These are phyloP conservation scores for Panicum virgatum DNA, from an alignment of 202 grass and related monocot species.

Conservation along the genomic window DNA sequence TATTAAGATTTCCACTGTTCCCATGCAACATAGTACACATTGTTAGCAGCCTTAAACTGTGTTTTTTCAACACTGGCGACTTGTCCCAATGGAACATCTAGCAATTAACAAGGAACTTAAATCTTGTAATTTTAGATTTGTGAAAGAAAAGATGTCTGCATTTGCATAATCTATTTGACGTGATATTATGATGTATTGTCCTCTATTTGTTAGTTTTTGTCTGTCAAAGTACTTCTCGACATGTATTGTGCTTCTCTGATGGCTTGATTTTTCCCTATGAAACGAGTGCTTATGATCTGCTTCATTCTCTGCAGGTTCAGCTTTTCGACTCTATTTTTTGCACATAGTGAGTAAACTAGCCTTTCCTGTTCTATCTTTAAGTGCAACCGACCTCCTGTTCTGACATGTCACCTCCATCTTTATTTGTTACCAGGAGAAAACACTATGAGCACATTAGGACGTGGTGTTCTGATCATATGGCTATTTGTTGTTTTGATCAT, in stretches of 20 bases:
- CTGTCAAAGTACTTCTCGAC: background rate
- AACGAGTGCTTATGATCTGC: constrained; percentile 24
- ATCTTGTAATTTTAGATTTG: background rate
- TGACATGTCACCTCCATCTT: constrained; percentile 3
- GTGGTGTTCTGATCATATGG: constrained; percentile 88
- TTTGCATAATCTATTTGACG: constrained; percentile 6
- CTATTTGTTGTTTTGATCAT: constrained; percentile 97
- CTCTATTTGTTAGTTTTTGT: constrained; percentile 23
- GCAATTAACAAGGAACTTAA: background rate
- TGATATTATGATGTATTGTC: background rate
- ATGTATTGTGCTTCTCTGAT: background rate
- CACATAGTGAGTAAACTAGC: constrained; percentile 82
- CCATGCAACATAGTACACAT: constrained; percentile 11
- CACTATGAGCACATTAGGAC: constrained; percentile 74
- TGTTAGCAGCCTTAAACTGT: background rate
- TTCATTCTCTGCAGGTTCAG: constrained; percentile 79
- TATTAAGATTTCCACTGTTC: constrained; percentile 11
- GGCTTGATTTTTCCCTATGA: background rate
- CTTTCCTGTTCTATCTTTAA: constrained; percentile 33
- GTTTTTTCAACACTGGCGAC: background rate
- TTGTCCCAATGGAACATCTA: background rate
- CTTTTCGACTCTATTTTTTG: constrained; percentile 97
- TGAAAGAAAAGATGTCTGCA: background rate
- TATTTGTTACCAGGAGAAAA: constrained; percentile 63
- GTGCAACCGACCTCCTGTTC: constrained; percentile 22